These are phyloP conservation scores for Trichophyton schoenleinii DNA, from an alignment of 2,329 filamentous ascomycete genomes.

Conservation along the genomic window DNA sequence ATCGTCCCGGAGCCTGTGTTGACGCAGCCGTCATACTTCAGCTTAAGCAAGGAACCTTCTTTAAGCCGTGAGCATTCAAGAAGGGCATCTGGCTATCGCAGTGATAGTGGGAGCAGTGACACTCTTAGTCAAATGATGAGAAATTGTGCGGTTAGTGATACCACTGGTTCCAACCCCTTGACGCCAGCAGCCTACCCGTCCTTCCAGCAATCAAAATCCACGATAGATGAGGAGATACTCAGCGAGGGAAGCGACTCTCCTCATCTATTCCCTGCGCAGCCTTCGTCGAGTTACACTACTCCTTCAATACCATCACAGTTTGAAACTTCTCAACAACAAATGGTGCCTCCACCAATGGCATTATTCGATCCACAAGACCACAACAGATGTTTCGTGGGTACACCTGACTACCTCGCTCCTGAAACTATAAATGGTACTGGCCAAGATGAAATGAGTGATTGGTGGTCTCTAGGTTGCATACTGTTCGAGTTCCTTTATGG, in stretches of 20 bases:
- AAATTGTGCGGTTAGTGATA: conserved; percentile 60
- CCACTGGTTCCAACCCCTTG: conserved; percentile 15
- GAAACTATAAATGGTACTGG: conserved; percentile 93
- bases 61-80: conserved; percentile 49
- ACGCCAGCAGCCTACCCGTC: conserved; percentile 15
- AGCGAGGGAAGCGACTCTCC: conserved; percentile 63
- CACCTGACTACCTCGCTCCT: conserved; percentile 89
- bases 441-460: conserved; percentile 96
- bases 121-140: conserved; percentile 70
- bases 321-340: conserved; percentile 44
- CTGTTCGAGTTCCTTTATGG: conserved; percentile 93
- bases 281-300: conserved; percentile 39
- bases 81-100: conserved; percentile 68
- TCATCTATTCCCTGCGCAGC: conserved; percentile 57
- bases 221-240: conserved; percentile 60
- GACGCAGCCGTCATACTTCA: conserved; percentile 88
- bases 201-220: conserved; percentile 3
- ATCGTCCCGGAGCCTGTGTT: conserved; percentile 65
- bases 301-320: conserved; percentile 20
- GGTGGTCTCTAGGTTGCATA: conserved; percentile 99
- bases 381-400: conserved; percentile 86
- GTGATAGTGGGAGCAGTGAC: conserved; percentile 87
- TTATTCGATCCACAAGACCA: conserved; percentile 92
- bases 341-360: conserved; percentile 86
- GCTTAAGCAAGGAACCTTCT: conserved; percentile 32